Conservation (phyloP, 2,329 filamentous ascomycete species). For the Fusarium pininemorale region DNA sequence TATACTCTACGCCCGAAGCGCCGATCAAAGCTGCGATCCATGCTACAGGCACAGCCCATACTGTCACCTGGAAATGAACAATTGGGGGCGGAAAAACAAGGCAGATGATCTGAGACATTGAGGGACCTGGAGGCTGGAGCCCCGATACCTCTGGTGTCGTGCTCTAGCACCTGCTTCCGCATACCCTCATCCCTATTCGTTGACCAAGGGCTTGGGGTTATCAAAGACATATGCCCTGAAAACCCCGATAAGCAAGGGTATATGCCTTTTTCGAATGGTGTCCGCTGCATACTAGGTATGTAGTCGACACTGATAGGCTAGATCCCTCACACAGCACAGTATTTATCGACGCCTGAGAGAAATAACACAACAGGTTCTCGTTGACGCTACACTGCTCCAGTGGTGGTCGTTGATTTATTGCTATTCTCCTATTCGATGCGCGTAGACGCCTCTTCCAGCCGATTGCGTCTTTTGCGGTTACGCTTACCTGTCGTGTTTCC, state of each 20-base stretch:
- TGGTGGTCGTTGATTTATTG: background rate
- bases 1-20: background rate
- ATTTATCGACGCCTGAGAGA: background rate
- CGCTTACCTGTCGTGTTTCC: conserved; percentile 6
- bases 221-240: conserved; percentile 3
- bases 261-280: conserved; percentile 11
- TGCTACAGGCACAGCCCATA: background rate
- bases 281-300: conserved; percentile 15
- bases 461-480: conserved; percentile 4
- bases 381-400: background rate
- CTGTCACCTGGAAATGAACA: background rate
- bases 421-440: conserved; percentile 8
- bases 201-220: conserved; percentile 5
- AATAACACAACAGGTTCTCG: conserved; percentile 8
- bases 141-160: conserved; percentile 1
- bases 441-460: background rate
- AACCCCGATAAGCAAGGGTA: conserved; percentile 27
- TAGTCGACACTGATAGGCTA: background rate
- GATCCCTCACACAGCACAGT: background rate
- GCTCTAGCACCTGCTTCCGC: conserved; percentile 31
- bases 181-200: conserved; percentile 26
- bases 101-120: conserved; percentile 22
- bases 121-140: background rate
- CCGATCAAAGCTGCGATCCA: background rate
- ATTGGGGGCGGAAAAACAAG: background rate